Evolutionary conservation across 1,284 basidiomycete species (phyloP).

Genomic region (Ganoderma meredithae): DNA sequence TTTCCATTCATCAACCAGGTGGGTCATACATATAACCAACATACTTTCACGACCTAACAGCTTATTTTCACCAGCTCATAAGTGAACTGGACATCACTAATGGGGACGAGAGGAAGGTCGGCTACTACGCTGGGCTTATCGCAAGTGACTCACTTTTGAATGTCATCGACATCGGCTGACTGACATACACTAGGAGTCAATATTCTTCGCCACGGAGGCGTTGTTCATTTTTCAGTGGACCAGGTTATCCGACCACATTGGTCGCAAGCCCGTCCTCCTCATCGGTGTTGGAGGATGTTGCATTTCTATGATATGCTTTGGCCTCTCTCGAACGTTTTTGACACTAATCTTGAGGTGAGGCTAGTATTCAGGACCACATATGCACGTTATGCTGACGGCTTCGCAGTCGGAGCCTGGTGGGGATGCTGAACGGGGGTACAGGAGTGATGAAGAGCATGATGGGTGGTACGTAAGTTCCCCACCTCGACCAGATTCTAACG

Average conservation of each 20-base stretch:
- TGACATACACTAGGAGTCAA: conserved; percentile 49
- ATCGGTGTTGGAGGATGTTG: conserved; percentile 55
- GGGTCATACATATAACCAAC: conserved; percentile 17
- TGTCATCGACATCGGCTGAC: background rate
- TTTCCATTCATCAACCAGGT: conserved; percentile 71
- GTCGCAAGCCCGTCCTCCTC: conserved; percentile 65
- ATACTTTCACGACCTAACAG: conserved; percentile 2
- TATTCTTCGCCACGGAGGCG: conserved; percentile 64
- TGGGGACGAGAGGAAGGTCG: conserved; percentile 63
- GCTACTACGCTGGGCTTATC: conserved; percentile 71
- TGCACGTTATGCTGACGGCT: background rate
- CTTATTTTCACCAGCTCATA: conserved; percentile 51
- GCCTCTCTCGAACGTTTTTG: conserved; percentile 55
- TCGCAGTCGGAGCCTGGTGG: conserved; percentile 55
- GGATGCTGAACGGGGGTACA: conserved; percentile 60
- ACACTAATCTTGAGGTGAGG: conserved; percentile 42
- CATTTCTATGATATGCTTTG: conserved; percentile 62
- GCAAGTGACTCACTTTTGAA: conserved; percentile 37
- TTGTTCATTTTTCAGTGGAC: conserved; percentile 67
- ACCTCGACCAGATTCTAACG: background rate
- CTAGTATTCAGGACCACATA: conserved; percentile 31
- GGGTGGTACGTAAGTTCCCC: conserved; percentile 35
- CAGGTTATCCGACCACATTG: conserved; percentile 61
- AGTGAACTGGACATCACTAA: conserved; percentile 54
- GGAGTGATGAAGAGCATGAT: conserved; percentile 61